Evolutionary conservation across 2,329 filamentous ascomycete genomes (phyloP).

Genomic region (Lasiodiplodia theobromae): DNA sequence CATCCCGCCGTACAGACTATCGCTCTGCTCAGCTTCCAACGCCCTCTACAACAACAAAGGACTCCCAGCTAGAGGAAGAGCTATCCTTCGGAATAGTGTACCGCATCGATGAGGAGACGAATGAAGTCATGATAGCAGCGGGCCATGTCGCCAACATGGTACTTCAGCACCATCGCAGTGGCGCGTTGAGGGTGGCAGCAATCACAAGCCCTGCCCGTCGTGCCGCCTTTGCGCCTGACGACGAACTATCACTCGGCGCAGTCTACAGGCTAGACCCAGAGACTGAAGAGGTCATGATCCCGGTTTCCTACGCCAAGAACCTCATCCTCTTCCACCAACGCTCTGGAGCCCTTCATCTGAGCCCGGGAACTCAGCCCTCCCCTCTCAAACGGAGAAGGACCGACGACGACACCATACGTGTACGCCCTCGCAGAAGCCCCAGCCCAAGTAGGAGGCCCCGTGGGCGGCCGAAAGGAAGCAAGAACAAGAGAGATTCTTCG

Average conservation of each 20-base stretch:
- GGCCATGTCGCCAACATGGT: not conserved
- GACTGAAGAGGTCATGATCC: constrained; percentile 6
- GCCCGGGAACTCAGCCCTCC: not conserved
- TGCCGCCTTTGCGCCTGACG: not conserved
- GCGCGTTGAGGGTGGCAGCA: not conserved
- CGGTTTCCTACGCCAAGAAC: not conserved
- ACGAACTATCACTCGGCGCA: not conserved
- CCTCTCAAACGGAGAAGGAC: not conserved
- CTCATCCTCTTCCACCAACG: not conserved
- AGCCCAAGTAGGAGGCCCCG: not conserved
- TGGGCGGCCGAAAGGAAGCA: not conserved
- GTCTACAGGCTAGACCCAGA: not conserved
- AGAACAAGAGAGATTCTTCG: not conserved
- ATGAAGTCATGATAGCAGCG: not conserved
- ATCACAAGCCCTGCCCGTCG: no score
- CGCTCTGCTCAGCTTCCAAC: not conserved
- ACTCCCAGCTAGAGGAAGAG: not conserved
- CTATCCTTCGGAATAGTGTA: not conserved
- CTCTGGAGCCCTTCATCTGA: not conserved
- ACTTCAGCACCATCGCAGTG: not conserved
- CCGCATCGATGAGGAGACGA: not conserved
- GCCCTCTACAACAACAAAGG: not conserved
- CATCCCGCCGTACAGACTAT: not conserved
- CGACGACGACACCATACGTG: not conserved
- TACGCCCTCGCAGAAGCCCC: not conserved